A percentile compares a stretch with the other conserved stretches of the same genome.
Conservation (phyloP, 257 asterid genomes). For the Przewalskia tangutica region DNA sequence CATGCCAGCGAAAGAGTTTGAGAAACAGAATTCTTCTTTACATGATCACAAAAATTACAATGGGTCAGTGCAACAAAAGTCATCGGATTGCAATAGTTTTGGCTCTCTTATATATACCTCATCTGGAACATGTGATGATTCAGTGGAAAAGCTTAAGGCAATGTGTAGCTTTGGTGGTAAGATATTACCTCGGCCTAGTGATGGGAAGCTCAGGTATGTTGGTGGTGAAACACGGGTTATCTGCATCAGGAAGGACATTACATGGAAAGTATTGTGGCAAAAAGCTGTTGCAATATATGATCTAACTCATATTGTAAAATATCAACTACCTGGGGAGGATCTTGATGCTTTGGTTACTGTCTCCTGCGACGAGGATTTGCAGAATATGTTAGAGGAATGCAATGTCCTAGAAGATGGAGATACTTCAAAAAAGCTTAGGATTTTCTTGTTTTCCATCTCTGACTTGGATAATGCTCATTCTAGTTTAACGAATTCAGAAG, state of each 20-base stretch:
- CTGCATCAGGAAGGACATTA: constrained; percentile 55
- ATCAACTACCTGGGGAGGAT: constrained; percentile 96
- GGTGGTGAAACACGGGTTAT: constrained; percentile 95
- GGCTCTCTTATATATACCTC: constrained; percentile 28
- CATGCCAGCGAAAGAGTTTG: constrained; percentile 35
- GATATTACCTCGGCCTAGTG: constrained; percentile 85
- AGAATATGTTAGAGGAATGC: constrained; percentile 95
- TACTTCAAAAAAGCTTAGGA: constrained; percentile 50
- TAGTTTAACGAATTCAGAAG: constrained; percentile 40
- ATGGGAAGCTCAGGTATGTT: constrained; percentile 85
- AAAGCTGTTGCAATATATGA: constrained; percentile 47
- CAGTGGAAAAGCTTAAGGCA: constrained; percentile 46
- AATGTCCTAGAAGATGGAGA: constrained; percentile 42
- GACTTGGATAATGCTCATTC: constrained; percentile 66
- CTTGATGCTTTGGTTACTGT: constrained; percentile 89
- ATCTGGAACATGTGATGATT: constrained; percentile 49
- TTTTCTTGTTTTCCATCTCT: constrained; percentile 60
- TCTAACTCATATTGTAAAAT: constrained; percentile 50
- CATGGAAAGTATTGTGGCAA: constrained; percentile 63
- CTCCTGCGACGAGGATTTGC: constrained; percentile 73
- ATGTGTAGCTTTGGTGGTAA: constrained; percentile 92
- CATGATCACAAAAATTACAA: constrained; percentile 31
- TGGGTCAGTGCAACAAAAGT: constrained; percentile 26
- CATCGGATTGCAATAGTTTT: constrained; percentile 33
- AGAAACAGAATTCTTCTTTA: constrained; percentile 25